Conservation (phyloP, 228 moss, liverwort and hornwort species). For the Sphagnum magellanicum region DNA sequence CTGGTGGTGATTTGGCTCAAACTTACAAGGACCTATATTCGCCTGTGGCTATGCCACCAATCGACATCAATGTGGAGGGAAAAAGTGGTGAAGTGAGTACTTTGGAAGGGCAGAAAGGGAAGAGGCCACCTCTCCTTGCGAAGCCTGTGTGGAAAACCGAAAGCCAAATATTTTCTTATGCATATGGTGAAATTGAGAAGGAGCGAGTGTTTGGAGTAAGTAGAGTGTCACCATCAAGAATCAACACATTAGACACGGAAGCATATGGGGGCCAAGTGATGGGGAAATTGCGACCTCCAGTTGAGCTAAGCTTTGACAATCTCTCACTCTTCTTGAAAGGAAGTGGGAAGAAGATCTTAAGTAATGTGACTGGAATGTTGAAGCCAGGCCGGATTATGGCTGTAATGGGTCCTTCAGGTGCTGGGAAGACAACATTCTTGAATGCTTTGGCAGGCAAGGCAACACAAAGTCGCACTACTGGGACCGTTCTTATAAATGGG, state of each 20-base stretch:
- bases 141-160: constrained; percentile 18
- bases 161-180: constrained; percentile 84
- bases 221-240: background rate
- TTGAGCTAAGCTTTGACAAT: constrained; percentile 69
- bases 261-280: constrained; percentile 20
- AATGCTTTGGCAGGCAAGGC: constrained; percentile 88
- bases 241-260: background rate
- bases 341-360: constrained; percentile 57
- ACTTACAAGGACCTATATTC: no score
- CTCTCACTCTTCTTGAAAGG: constrained; percentile 70
- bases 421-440: constrained; percentile 92
- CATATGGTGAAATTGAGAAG: constrained; percentile 87
- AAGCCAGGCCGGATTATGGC: constrained; percentile 76
- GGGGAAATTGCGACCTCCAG: constrained; percentile 38
- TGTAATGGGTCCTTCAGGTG: constrained; percentile 93
- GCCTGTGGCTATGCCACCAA: no score
- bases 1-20: no score
- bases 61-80: no score
- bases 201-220: constrained; percentile 48
- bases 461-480: constrained; percentile 53
- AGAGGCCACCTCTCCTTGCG: no score
- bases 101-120: no score
- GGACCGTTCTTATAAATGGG: constrained; percentile 75
- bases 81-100: no score
- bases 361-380: constrained; percentile 76